phyloP scores from a whole-genome alignment of 2,329 filamentous ascomycete species.

The Rachicladosporium sp. region DNA sequence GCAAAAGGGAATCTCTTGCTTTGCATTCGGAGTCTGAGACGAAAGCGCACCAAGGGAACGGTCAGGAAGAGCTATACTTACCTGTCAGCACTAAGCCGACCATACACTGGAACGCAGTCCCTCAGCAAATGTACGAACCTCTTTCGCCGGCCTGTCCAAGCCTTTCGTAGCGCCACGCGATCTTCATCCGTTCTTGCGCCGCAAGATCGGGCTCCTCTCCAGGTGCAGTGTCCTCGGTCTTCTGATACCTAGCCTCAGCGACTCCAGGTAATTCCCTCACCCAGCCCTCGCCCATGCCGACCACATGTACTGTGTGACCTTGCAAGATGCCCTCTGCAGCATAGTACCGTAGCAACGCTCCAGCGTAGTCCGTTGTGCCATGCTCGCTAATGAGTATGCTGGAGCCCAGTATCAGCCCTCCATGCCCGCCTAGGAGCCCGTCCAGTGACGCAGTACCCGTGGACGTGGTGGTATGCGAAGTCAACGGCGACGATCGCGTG shows the following conservation, averaged over 20 bases:
- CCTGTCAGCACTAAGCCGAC: constrained; percentile 8
- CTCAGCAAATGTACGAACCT: constrained; percentile 39
- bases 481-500: constrained; percentile 73
- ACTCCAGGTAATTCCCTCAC: constrained; percentile 70
- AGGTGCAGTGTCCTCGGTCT: constrained; percentile 10
- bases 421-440: constrained; percentile 71
- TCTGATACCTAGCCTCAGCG: constrained; percentile 26
- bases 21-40: constrained; percentile 3
- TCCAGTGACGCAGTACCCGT: constrained; percentile 84
- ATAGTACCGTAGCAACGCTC: constrained; percentile 73
- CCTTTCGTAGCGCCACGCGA: constrained; percentile 92
- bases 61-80: constrained; percentile 19
- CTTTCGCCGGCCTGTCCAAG: constrained; percentile 58
- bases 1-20: constrained; percentile 28
- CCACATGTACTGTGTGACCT: constrained; percentile 74
- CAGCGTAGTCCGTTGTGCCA: constrained; percentile 88
- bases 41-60: constrained; percentile 8
- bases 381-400: constrained; percentile 74
- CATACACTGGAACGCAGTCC: neutral
- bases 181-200: constrained; percentile 75
- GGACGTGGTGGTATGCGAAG: constrained; percentile 78
- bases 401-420: constrained; percentile 69
- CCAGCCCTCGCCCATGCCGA: constrained; percentile 73
- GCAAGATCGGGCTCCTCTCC: constrained; percentile 19
- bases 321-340: constrained; percentile 88